These are phyloP conservation scores for Crucihimalaya himalaica DNA, from an alignment of 345 rosid genomes.

Conservation along the genomic window DNA sequence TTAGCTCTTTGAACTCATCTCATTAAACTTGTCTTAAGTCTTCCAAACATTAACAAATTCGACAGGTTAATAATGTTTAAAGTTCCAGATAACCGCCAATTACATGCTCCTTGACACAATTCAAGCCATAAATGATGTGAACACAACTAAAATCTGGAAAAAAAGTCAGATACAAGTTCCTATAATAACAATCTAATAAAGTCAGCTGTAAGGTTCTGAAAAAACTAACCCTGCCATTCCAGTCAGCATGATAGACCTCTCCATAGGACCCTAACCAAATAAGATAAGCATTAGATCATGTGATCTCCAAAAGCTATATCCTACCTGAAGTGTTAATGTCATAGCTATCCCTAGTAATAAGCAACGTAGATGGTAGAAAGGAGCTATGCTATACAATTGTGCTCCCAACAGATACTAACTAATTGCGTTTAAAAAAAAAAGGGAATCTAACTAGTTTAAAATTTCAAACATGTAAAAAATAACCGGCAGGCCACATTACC, in stretches of 20 bases:
- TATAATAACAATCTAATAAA: slow-evolving; percentile 23
- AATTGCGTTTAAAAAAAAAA: not conserved
- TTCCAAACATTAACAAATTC: not conserved
- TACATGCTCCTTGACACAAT: not conserved
- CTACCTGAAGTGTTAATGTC: slow-evolving; percentile 1
- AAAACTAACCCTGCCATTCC: slow-evolving; percentile 94
- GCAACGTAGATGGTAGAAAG: not conserved
- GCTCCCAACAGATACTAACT: slow-evolving; percentile 1
- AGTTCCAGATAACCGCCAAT: slow-evolving; percentile 7
- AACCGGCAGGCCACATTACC: slow-evolving; percentile 53
- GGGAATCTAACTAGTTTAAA: not conserved
- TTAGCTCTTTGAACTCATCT: slow-evolving; percentile 7
- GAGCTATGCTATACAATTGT: not conserved
- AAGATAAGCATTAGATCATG: slow-evolving; percentile 27
- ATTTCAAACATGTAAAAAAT: not conserved
- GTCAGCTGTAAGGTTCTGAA: slow-evolving; percentile 22
- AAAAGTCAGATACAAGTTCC: no score
- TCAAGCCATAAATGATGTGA: no score
- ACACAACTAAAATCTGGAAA: no score
- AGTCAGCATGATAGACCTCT: slow-evolving; percentile 97
- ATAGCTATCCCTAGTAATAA: slow-evolving; percentile 10
- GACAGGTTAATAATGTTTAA: not conserved
- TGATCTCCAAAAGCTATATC: slow-evolving; percentile 17
- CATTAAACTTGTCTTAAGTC: not conserved
- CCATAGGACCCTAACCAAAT: slow-evolving; percentile 86